phyloP scores from a whole-genome alignment of 495 filamentous ascomycete genomes.

The Massariosphaeria phaeospora region DNA sequence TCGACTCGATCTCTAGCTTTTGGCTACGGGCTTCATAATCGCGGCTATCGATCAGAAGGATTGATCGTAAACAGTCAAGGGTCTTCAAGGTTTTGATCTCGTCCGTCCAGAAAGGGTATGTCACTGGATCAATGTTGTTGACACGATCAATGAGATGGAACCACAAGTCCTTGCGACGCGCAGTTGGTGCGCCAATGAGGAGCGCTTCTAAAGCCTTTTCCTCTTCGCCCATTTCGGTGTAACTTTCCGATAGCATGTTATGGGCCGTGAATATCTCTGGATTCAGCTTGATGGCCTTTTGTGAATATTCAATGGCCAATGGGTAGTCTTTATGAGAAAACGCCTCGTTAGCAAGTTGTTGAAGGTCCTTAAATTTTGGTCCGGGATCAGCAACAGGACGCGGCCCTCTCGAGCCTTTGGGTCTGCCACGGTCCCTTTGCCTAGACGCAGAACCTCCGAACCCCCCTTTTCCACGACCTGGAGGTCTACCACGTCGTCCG shows the following conservation, averaged over 20 bases:
- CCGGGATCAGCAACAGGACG: slow-evolving; percentile 68
- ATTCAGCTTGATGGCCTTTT: slow-evolving; percentile 71
- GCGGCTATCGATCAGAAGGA: slow-evolving; percentile 57
- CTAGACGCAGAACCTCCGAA: background rate
- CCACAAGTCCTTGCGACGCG: slow-evolving; percentile 64
- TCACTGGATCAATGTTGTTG: slow-evolving; percentile 55
- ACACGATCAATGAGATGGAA: slow-evolving; percentile 61
- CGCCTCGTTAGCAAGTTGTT: slow-evolving; percentile 64
- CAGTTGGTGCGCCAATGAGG: slow-evolving; percentile 66
- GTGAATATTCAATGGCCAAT: slow-evolving; percentile 56
- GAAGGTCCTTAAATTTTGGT: slow-evolving; percentile 65
- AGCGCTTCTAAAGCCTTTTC: slow-evolving; percentile 63
- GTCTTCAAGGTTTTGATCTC: slow-evolving; percentile 43
- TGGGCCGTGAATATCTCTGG: slow-evolving; percentile 79
- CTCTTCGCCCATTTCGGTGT: slow-evolving; percentile 60
- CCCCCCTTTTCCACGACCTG: background rate
- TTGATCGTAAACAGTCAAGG: slow-evolving; percentile 63
- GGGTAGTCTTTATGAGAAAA: slow-evolving; percentile 61
- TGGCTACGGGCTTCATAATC: slow-evolving; percentile 57
- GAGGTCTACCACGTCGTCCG: slow-evolving; percentile 2
- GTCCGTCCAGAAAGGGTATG: slow-evolving; percentile 13
- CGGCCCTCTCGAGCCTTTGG: slow-evolving; percentile 48
- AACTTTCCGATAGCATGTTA: slow-evolving; percentile 67
- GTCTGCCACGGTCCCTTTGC: background rate
- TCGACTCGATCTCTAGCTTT: slow-evolving; percentile 24